Percentiles rank a stretch among this genome's conserved stretches.
These are phyloP conservation scores for Clonostachys chloroleuca DNA, from an alignment of 2,329 filamentous ascomycete species.

Conservation along the genomic window DNA sequence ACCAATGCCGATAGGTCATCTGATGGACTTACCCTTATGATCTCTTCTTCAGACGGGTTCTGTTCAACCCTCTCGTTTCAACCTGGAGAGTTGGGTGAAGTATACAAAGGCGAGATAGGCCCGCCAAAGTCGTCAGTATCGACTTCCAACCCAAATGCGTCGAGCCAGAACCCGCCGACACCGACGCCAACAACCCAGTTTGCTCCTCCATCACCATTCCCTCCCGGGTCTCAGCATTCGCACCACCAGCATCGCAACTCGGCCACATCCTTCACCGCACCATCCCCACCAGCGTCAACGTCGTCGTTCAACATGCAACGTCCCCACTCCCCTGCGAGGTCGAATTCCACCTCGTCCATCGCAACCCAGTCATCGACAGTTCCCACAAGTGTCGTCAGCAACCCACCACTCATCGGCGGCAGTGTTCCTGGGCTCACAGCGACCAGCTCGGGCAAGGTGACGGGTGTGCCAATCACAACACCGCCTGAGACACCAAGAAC, in stretches of 20 bases:
- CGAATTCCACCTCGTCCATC: conserved; percentile 81
- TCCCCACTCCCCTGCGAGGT: conserved; percentile 74
- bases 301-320: conserved; percentile 48
- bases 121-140: conserved; percentile 30
- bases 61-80: conserved; percentile 87
- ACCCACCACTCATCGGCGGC: conserved; percentile 74
- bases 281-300: conserved; percentile 48
- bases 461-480: conserved; percentile 72
- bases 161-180: conserved; percentile 60
- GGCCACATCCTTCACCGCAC: conserved; percentile 51
- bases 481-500: conserved; percentile 80
- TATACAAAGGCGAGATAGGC: conserved; percentile 68
- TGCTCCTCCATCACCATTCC: conserved; percentile 56
- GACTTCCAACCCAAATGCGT: conserved; percentile 22
- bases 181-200: conserved; percentile 65
- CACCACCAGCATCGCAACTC: conserved; percentile 50
- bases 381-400: conserved; percentile 58
- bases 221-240: conserved; percentile 36
- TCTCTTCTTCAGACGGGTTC: conserved; percentile 98
- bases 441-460: conserved; percentile 60
- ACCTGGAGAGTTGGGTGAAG: conserved; percentile 77
- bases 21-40: conserved; percentile 61
- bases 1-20: conserved; percentile 30
- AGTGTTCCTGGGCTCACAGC: conserved; percentile 74
- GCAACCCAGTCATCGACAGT: conserved; percentile 54